Conservation (phyloP, 495 filamentous ascomycete species). For the Tuber borchii region DNA sequence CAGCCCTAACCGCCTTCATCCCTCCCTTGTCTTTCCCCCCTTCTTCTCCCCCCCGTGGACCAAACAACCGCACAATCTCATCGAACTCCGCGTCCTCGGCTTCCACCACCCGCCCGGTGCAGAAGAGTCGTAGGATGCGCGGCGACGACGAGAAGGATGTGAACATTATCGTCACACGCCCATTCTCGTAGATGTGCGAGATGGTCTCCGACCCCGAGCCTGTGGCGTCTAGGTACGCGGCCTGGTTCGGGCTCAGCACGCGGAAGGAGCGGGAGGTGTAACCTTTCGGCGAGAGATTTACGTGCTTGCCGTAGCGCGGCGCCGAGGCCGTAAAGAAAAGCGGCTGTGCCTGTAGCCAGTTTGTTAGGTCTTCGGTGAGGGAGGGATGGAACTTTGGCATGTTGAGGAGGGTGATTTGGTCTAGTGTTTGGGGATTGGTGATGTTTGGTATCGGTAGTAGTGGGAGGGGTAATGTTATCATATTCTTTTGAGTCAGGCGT, state of each 20-base stretch:
- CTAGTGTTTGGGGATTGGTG: neutral
- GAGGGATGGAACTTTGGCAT: slow-evolving; percentile 61
- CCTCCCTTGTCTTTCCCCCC: slow-evolving; percentile 42
- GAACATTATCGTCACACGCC: slow-evolving; percentile 65
- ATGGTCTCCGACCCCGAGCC: slow-evolving; percentile 69
- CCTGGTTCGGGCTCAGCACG: slow-evolving; percentile 53
- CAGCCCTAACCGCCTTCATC: slow-evolving; percentile 52
- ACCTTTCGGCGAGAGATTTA: slow-evolving; percentile 70
- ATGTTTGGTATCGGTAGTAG: neutral
- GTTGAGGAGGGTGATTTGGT: neutral
- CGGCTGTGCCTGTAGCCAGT: slow-evolving; percentile 58
- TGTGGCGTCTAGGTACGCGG: slow-evolving; percentile 65
- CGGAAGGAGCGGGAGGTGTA: slow-evolving; percentile 52
- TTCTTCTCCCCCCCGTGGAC: slow-evolving; percentile 36
- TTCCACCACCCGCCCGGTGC: slow-evolving; percentile 60
- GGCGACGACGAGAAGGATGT: slow-evolving; percentile 59
- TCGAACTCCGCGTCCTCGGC: slow-evolving; percentile 48
- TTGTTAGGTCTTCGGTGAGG: slow-evolving; percentile 51
- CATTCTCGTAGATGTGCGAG: slow-evolving; percentile 66
- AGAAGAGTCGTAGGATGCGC: slow-evolving; percentile 65
- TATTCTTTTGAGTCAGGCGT: neutral
- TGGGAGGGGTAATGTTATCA: neutral
- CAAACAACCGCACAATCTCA: slow-evolving; percentile 47
- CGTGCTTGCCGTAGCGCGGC: slow-evolving; percentile 43
- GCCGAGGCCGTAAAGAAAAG: slow-evolving; percentile 65